Evolutionary conservation across 129 eudicot species (phyloP).

Genomic region (Flaveria brownii): DNA sequence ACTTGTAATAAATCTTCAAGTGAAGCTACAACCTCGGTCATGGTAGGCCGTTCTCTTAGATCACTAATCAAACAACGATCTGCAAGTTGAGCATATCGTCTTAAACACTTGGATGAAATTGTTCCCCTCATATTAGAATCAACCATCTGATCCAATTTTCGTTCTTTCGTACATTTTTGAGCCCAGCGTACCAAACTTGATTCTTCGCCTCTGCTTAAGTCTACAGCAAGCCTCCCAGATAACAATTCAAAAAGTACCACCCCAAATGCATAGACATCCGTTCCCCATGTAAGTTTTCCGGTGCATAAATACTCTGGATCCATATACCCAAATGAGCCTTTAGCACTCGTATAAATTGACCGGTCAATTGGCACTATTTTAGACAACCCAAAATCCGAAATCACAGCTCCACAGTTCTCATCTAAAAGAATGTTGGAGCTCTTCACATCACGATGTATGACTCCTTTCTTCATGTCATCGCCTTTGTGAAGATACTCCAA

Average conservation of each 20-base stretch:
- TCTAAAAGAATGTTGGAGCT: constrained; percentile 35
- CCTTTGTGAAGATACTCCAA: constrained; percentile 32
- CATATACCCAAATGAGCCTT: constrained; percentile 32
- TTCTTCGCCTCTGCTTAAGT: constrained; percentile 14
- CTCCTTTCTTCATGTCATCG: constrained; percentile 6
- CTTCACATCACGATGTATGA: constrained; percentile 33
- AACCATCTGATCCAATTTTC: constrained; percentile 16
- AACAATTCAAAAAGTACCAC: constrained; percentile 37
- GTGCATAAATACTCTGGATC: constrained; percentile 35
- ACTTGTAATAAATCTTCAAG: constrained; percentile 15
- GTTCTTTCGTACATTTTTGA: constrained; percentile 20
- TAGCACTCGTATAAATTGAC: constrained; percentile 13
- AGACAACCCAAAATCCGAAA: constrained; percentile 37
- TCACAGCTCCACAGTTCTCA: constrained; percentile 25
- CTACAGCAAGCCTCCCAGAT: constrained; percentile 31
- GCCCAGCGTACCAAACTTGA: constrained; percentile 34
- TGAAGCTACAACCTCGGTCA: constrained; percentile 27
- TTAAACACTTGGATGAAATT: constrained; percentile 7
- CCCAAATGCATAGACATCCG: constrained; percentile 41
- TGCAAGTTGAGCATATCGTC: constrained; percentile 30
- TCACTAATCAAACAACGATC: constrained; percentile 17
- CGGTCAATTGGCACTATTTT: constrained; percentile 23
- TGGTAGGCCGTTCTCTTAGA: constrained; percentile 28
- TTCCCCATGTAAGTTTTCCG: constrained; percentile 17
- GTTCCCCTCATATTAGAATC: constrained; percentile 19